These are phyloP conservation scores for Phytophthora crassamura DNA, from an alignment of 352 stramenopile species.

Conservation along the genomic window DNA sequence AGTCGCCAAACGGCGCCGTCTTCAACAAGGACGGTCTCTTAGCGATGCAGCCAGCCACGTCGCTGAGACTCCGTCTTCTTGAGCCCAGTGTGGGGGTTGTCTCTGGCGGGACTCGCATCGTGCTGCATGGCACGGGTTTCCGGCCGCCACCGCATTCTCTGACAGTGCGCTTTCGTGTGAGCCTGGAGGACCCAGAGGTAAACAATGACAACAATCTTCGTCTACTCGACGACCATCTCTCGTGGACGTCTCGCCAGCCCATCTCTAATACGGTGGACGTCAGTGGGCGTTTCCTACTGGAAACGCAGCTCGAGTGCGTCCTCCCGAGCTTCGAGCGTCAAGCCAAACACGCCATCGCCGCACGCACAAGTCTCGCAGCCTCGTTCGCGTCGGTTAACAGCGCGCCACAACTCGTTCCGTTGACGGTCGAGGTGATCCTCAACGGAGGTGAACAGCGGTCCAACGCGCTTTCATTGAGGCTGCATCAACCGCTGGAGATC, in stretches of 20 bases:
- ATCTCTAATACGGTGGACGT: constrained; percentile 44
- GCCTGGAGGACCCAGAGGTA: constrained; percentile 24
- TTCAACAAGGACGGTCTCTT: too few species aligned
- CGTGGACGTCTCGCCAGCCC: neutral
- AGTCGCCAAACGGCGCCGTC: too few species aligned
- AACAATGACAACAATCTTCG: neutral
- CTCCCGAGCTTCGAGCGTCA: constrained; percentile 58
- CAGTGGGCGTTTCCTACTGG: constrained; percentile 50
- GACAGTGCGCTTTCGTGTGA: constrained; percentile 60
- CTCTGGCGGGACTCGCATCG: constrained; percentile 54
- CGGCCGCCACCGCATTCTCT: constrained; percentile 66
- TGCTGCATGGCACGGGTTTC: constrained; percentile 72
- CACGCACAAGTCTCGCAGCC: constrained; percentile 47
- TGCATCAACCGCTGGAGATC: constrained; percentile 64
- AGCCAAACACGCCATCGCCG: constrained; percentile 39
- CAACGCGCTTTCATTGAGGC: constrained; percentile 50
- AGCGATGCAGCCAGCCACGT: constrained; percentile 11
- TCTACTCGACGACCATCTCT: constrained; percentile 5
- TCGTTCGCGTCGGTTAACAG: constrained; percentile 49
- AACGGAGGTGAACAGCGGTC: constrained; percentile 58
- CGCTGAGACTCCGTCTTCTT: constrained; percentile 57
- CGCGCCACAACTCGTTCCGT: constrained; percentile 55
- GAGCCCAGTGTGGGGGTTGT: constrained; percentile 57
- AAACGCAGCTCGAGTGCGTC: constrained; percentile 69
- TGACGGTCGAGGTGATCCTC: constrained; percentile 67